phyloP scores from a whole-genome alignment of 805 yeast species.

The Sungouiozyma ichnusensis region DNA sequence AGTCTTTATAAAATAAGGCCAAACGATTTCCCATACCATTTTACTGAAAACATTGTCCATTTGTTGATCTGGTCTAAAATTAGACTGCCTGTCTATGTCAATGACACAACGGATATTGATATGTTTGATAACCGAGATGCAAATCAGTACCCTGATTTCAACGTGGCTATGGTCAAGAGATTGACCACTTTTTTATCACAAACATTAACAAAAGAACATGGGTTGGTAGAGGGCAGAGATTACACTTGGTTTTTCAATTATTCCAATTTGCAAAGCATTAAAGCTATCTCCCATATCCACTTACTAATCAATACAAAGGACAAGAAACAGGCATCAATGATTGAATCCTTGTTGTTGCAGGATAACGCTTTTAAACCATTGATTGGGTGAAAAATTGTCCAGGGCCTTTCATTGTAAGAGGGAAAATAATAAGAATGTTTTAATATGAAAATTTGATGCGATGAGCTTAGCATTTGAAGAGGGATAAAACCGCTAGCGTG shows the following conservation, averaged over 20 bases:
- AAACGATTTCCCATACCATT: slow-evolving; percentile 62
- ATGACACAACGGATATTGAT: slow-evolving; percentile 25
- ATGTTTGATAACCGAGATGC: slow-evolving; percentile 40
- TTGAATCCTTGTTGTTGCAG: slow-evolving; percentile 3
- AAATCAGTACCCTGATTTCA: slow-evolving; percentile 22
- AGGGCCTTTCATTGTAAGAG: too few relatives aligned
- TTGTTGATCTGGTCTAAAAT: slow-evolving; percentile 60
- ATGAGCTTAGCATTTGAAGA: too few relatives aligned
- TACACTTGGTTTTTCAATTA: slow-evolving; percentile 65
- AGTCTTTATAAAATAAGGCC: slow-evolving; percentile 32
- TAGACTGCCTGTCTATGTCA: slow-evolving; percentile 41
- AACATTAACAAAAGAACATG: slow-evolving; percentile 28
- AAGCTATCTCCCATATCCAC: slow-evolving; percentile 60
- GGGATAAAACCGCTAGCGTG: too few relatives aligned
- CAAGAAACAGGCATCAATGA: slow-evolving; percentile 1
- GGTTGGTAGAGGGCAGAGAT: slow-evolving; percentile 24
- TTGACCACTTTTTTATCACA: slow-evolving; percentile 41
- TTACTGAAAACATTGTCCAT: slow-evolving; percentile 42
- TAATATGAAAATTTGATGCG: too few relatives aligned
- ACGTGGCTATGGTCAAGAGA: slow-evolving; percentile 34
- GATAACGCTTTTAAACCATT: slow-evolving; percentile 5
- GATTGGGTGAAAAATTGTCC: too few relatives aligned
- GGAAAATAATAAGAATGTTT: slow-evolving; percentile 4
- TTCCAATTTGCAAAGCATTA: slow-evolving; percentile 58
- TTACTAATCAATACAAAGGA: slow-evolving; percentile 34